A percentile compares a stretch with the other conserved stretches of the same genome.
Conservation (phyloP, 2,329 filamentous ascomycete genomes). For the Colletotrichum navitas region DNA sequence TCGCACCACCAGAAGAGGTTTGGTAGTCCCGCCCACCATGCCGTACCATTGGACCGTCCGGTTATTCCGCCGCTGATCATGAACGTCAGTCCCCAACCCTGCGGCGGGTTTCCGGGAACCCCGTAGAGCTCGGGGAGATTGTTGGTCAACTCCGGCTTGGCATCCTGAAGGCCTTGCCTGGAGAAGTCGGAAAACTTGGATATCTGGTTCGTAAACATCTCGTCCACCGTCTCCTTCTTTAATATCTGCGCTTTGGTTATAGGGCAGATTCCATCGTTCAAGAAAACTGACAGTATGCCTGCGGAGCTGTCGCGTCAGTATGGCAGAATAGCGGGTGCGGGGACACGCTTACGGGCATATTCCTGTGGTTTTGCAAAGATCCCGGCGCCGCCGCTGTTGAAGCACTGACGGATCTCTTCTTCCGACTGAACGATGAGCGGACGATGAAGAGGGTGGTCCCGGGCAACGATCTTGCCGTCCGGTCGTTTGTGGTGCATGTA, state of each 20-base stretch:
- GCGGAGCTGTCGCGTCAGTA: background rate
- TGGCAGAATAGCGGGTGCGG: no score
- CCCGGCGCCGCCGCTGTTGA: slow-evolving; percentile 73
- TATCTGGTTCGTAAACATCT: slow-evolving; percentile 76
- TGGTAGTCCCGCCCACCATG: slow-evolving; percentile 69
- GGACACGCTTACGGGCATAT: slow-evolving; percentile 63
- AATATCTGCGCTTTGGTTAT: slow-evolving; percentile 67
- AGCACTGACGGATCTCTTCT: slow-evolving; percentile 49
- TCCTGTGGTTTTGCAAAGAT: slow-evolving; percentile 71
- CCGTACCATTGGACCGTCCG: slow-evolving; percentile 64
- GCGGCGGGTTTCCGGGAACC: slow-evolving; percentile 59
- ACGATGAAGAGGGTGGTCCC: slow-evolving; percentile 64
- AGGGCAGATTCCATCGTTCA: slow-evolving; percentile 74
- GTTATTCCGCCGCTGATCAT: slow-evolving; percentile 64
- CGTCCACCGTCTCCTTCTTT: slow-evolving; percentile 66
- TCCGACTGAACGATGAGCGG: slow-evolving; percentile 57
- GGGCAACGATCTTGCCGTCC: slow-evolving; percentile 55
- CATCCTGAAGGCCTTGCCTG: slow-evolving; percentile 57
- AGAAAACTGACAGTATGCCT: slow-evolving; percentile 71
- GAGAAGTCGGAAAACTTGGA: slow-evolving; percentile 66
- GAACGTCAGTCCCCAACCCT: slow-evolving; percentile 74
- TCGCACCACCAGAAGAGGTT: slow-evolving; percentile 76
- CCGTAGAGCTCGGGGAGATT: slow-evolving; percentile 62
- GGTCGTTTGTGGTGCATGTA: slow-evolving; percentile 67
- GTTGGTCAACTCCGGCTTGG: slow-evolving; percentile 64